A percentile compares a stretch with the other conserved stretches of the same genome.
phyloP scores from a whole-genome alignment of 179 eudicot genomes.

The Spergularia azorica region DNA sequence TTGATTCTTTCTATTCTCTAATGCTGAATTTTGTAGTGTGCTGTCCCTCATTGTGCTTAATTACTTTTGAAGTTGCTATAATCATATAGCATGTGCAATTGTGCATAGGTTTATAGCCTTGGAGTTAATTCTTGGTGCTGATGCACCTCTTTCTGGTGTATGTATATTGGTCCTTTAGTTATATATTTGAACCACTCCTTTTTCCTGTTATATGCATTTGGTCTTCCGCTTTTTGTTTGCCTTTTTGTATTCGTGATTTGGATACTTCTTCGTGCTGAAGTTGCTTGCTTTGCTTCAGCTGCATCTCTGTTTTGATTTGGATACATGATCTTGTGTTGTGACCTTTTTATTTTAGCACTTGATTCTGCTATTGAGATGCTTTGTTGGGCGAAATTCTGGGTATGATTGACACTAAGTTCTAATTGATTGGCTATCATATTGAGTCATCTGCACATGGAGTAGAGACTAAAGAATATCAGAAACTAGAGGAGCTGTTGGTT shows the following conservation, averaged over 20 bases:
- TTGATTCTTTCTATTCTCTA: neutral
- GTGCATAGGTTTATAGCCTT: neutral
- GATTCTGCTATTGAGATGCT: neutral
- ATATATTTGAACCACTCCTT: too few species aligned
- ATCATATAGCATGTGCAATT: constrained; percentile 3
- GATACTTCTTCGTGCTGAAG: constrained; percentile 6
- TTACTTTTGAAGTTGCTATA: neutral
- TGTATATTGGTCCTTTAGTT: too few species aligned
- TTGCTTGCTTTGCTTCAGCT: neutral
- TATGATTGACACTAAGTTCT: neutral
- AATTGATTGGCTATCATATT: neutral
- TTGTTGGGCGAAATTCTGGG: neutral
- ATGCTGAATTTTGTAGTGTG: neutral
- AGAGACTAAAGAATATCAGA: too few species aligned
- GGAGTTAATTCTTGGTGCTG: too few species aligned
- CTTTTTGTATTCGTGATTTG: neutral
- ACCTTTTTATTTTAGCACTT: neutral
- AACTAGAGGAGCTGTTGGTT: neutral
- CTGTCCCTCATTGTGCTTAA: neutral
- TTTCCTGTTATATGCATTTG: neutral
- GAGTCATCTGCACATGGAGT: too few species aligned
- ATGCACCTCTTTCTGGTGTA: neutral
- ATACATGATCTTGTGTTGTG: neutral
- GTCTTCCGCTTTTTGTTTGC: neutral
- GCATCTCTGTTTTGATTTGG: neutral